Percentiles rank a stretch among this genome's conserved stretches.
phyloP scores from a whole-genome alignment of 2,329 filamentous ascomycete genomes.

The Didymellaceae sp. region DNA sequence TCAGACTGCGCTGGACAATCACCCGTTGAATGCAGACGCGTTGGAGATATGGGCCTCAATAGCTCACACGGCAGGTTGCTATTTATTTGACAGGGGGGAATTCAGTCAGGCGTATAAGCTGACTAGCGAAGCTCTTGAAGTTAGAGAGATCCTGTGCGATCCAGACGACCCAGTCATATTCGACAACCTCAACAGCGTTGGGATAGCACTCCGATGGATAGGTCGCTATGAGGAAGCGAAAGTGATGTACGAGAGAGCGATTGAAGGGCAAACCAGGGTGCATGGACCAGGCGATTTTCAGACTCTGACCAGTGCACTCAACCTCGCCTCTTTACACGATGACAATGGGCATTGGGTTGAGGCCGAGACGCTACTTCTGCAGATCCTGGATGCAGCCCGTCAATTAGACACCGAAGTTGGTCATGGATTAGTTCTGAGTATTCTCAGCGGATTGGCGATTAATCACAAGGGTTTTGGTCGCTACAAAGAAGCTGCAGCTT shows the following conservation, averaged over 20 bases:
- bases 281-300: conserved; percentile 12
- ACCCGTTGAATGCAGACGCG: background rate
- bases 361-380: too few species aligned
- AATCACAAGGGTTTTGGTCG: too few species aligned
- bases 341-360: too few species aligned
- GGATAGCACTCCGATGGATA: background rate
- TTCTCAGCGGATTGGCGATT: too few species aligned
- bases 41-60: conserved; percentile 12
- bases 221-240: conserved; percentile 6
- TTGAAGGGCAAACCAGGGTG: conserved; percentile 7
- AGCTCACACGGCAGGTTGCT: background rate
- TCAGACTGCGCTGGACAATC: conserved; percentile 2
- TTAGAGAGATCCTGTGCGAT: background rate
- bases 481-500: too few species aligned
- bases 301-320: too few species aligned
- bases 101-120: background rate
- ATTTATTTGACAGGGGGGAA: background rate
- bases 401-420: too few species aligned
- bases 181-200: conserved; percentile 5
- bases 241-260: conserved; percentile 1
- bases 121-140: background rate
- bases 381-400: too few species aligned
- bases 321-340: too few species aligned
- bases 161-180: background rate
- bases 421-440: too few species aligned